These are phyloP conservation scores for Fraxinus floribunda DNA, from an alignment of 305 asterid genomes.

Conservation along the genomic window DNA sequence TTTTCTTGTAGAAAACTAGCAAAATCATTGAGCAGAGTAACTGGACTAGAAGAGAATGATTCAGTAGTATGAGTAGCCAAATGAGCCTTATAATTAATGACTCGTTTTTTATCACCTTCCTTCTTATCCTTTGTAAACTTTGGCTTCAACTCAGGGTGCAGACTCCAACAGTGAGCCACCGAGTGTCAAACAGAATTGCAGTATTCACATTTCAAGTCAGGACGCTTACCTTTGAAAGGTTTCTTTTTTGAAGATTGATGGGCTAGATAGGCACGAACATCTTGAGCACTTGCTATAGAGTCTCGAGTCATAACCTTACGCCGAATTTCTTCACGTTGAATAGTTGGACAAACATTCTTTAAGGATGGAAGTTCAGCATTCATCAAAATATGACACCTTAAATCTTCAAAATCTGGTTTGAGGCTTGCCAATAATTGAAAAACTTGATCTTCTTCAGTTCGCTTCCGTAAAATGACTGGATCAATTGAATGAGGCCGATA, in stretches of 20 bases:
- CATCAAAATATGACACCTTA: background rate
- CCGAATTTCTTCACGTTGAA: background rate
- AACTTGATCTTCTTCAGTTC: no score
- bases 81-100: background rate
- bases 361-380: background rate
- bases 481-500: no score
- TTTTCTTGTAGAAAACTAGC: background rate
- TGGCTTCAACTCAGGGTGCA: background rate
- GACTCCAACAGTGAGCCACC: background rate
- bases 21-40: background rate
- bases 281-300: background rate
- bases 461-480: no score
- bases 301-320: background rate
- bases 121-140: background rate
- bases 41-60: background rate
- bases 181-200: background rate
- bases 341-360: background rate
- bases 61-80: background rate
- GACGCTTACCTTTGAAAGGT: background rate
- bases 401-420: background rate
- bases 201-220: background rate
- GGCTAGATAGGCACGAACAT: background rate
- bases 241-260: background rate
- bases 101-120: background rate
- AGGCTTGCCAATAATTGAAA: no score